Evolutionary conservation across 2,329 filamentous ascomycete genomes (phyloP).

Genomic region (Claviceps pazoutovae): DNA sequence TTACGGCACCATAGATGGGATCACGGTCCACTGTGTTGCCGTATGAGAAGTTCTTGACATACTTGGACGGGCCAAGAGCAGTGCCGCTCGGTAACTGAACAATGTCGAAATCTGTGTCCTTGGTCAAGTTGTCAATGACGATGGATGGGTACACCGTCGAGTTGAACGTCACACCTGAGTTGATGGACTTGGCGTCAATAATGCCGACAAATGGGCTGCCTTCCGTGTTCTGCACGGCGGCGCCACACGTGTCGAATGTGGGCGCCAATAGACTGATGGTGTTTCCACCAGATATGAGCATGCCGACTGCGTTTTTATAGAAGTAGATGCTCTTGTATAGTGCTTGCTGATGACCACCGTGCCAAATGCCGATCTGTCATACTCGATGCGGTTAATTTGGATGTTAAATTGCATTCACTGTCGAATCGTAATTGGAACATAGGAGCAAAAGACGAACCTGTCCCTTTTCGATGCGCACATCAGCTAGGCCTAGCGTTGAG

Average conservation of each 20-base stretch:
- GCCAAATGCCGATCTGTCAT: conserved; percentile 27
- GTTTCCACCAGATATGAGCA: conserved; percentile 17
- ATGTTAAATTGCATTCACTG: too few species aligned
- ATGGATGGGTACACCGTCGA: conserved; percentile 26
- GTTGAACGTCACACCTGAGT: conserved; percentile 26
- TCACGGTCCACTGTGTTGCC: conserved; percentile 27
- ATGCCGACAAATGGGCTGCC: conserved; percentile 27
- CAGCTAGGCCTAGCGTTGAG: conserved; percentile 26
- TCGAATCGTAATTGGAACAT: neutral
- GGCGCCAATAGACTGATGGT: conserved; percentile 27
- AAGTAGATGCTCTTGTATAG: conserved; percentile 30
- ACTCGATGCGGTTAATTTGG: neutral
- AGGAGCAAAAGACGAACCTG: neutral
- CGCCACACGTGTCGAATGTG: conserved; percentile 26
- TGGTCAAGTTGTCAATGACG: conserved; percentile 28
- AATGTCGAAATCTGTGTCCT: conserved; percentile 24
- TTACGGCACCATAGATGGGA: conserved; percentile 24
- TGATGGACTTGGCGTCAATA: conserved; percentile 25
- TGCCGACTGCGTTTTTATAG: conserved; percentile 25
- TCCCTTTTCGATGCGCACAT: conserved; percentile 26
- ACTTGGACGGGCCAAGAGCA: conserved; percentile 14
- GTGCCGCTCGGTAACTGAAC: conserved; percentile 19
- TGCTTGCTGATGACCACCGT: conserved; percentile 29
- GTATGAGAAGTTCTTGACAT: conserved; percentile 27
- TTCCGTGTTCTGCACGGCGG: conserved; percentile 21